phyloP scores from a whole-genome alignment of 106 monocot species.

The Xerophyta viscosa region DNA sequence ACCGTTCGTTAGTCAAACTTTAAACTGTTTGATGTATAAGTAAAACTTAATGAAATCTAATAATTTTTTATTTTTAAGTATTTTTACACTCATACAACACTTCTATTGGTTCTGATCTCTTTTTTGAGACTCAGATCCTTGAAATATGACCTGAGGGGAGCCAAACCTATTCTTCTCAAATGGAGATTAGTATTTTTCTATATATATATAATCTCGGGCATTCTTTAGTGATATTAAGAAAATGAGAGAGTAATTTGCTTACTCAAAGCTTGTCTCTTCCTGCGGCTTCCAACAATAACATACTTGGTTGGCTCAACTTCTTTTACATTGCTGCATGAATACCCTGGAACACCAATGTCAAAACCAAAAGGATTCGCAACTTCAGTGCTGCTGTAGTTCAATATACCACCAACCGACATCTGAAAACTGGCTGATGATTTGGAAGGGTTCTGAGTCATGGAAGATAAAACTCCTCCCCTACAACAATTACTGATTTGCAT shows the following conservation, averaged over 20 bases:
- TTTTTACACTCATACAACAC: too few relatives aligned
- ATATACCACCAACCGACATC: slow-evolving; percentile 25
- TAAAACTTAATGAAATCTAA: too few relatives aligned
- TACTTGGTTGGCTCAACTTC: slow-evolving; percentile 33
- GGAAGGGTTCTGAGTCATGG: slow-evolving; percentile 30
- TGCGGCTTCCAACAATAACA: slow-evolving; percentile 7
- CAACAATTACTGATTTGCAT: slow-evolving; percentile 64
- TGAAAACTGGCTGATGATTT: slow-evolving; percentile 38
- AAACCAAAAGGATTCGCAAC: slow-evolving; percentile 31
- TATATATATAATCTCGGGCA: too few relatives aligned
- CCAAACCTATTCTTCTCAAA: too few relatives aligned
- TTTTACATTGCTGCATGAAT: slow-evolving; percentile 45
- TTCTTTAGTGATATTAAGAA: too few relatives aligned
- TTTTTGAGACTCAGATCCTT: too few relatives aligned
- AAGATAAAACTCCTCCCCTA: slow-evolving; percentile 58
- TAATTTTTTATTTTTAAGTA: too few relatives aligned
- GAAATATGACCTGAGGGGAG: too few relatives aligned
- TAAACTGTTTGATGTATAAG: too few relatives aligned
- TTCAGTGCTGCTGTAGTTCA: neutral
- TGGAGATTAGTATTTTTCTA: too few relatives aligned
- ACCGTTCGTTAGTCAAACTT: too few relatives aligned
- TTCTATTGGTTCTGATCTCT: too few relatives aligned
- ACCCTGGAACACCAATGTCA: slow-evolving; percentile 50
- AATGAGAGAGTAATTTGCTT: slow-evolving; percentile 14
- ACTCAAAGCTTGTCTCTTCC: slow-evolving; percentile 43